Conservation (phyloP, 1,284 basidiomycete genomes). For the Hypsizygus ulmarius region DNA sequence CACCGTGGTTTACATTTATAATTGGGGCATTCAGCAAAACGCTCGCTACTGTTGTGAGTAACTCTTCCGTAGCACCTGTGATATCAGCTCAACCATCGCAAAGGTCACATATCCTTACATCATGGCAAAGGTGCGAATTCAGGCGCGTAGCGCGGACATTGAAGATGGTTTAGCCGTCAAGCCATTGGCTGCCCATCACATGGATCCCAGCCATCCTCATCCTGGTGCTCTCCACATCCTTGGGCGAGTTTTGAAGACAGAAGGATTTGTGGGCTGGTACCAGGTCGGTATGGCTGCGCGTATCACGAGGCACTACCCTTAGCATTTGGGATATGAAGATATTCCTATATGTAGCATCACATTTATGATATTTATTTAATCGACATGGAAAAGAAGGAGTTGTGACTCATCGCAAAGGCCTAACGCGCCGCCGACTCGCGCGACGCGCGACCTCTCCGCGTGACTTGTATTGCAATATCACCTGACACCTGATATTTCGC, state of each 20-base stretch:
- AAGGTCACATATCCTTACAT: constrained; percentile 92
- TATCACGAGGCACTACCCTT: no score
- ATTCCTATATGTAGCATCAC: no score
- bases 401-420: no score
- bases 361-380: no score
- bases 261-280: constrained; percentile 92
- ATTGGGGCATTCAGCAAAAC: constrained; percentile 96
- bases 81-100: constrained; percentile 1
- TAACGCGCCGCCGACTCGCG: no score
- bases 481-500: constrained; percentile 14
- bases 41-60: constrained; percentile 87
- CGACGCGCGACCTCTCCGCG: no score
- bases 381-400: no score
- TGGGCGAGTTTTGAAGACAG: constrained; percentile 65
- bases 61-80: constrained; percentile 8
- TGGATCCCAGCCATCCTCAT: constrained; percentile 54
- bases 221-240: constrained; percentile 80
- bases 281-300: no score
- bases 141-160: constrained; percentile 67
- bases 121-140: constrained; percentile 97
- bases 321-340: neutral
- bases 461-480: neutral
- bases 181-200: constrained; percentile 35
- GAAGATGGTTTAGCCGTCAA: constrained; percentile 45
- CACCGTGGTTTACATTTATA: constrained; percentile 80